Evolutionary conservation across 345 rosid species (phyloP), one percentile per base, ranked within the genome.

Genomic region (Aquilaria sinensis): DNA sequence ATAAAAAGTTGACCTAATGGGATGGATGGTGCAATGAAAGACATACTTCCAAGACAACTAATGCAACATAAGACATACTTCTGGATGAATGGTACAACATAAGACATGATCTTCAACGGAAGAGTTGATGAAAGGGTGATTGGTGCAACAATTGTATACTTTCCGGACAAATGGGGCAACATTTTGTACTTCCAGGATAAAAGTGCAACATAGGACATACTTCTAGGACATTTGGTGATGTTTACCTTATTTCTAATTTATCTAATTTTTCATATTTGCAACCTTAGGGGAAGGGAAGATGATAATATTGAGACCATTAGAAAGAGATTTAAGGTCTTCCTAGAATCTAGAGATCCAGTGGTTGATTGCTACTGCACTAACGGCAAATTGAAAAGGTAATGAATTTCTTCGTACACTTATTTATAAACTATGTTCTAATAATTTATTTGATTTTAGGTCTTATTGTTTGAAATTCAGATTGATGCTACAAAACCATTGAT

Each of bases 271-370:
- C 32, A 49, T 57, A 2, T 57, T 32, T 14, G 15, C 2, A 1
- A 48, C 0, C n/a, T 69, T 64, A 58, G 84, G 96, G 94, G 90
- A 71, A 81, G 98, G 75, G 83, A 68, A 46, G 98, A 89, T 69
- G 98, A 86, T 75, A 83, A 83, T 62, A 62, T 78, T 56, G 92
- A 85, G 63, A 84, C 84, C 2, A 66, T 85, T 53, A 74, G 78
- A 80, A 92, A 85, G 76, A 61, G 95, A 31, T 83, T 82, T 37
- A 81, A 75, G 68, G 91, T 83, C 60, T 85, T 74, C 62, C 51
- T 79, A 33, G 89, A 82, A 45, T 87, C 95, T 58, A 83, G 81
- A 9, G 72, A 83, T 50, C 92, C 86, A 33, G 78, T 85, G 52
- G 68, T 83, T 34, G 64, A 75, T 63, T 77, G 82, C 73, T 83